Percentiles rank a stretch among this genome's conserved stretches.
Conservation (phyloP, 2,329 filamentous ascomycete genomes). For the Hirsutella minnesotensis region DNA sequence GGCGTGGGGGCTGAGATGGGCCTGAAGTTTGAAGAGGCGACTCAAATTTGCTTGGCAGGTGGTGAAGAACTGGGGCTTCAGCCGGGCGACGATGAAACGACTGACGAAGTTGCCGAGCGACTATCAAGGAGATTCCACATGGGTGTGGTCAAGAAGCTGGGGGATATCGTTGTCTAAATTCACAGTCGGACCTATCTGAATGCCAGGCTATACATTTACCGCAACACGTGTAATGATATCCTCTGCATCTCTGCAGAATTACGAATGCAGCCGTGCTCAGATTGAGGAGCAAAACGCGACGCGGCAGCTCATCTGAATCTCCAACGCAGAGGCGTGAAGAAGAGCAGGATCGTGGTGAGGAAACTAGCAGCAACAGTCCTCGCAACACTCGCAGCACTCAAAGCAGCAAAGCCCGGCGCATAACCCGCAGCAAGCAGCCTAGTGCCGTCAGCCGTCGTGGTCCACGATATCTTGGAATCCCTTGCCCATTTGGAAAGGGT, state of each 20-base stretch:
- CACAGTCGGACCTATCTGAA: too few species aligned
- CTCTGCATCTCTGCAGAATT: too few species aligned
- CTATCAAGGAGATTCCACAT: slow-evolving; percentile 30
- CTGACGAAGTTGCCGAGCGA: slow-evolving; percentile 24
- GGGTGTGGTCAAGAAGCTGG: slow-evolving; percentile 30
- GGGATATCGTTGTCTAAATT: slow-evolving; percentile 20
- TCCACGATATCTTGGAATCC: too few species aligned
- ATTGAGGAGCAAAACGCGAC: too few species aligned
- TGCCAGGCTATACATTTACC: too few species aligned
- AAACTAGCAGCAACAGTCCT: neutral
- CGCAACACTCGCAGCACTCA: neutral
- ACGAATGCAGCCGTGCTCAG: too few species aligned
- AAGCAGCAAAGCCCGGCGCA: neutral
- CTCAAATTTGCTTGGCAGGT: slow-evolving; percentile 23
- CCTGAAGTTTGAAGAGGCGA: slow-evolving; percentile 25
- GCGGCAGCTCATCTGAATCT: too few species aligned
- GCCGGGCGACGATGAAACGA: slow-evolving; percentile 27
- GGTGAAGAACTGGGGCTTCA: slow-evolving; percentile 23
- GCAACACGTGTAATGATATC: too few species aligned
- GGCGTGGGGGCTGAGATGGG: slow-evolving; percentile 26
- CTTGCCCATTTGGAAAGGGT: too few species aligned
- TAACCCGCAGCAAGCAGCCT: neutral
- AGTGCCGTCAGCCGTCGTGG: too few species aligned
- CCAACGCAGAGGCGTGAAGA: too few species aligned
- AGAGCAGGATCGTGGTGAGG: too few species aligned